These are phyloP conservation scores for Colletotrichum spinosum DNA, from an alignment of 2,329 filamentous ascomycete species.

Conservation along the genomic window DNA sequence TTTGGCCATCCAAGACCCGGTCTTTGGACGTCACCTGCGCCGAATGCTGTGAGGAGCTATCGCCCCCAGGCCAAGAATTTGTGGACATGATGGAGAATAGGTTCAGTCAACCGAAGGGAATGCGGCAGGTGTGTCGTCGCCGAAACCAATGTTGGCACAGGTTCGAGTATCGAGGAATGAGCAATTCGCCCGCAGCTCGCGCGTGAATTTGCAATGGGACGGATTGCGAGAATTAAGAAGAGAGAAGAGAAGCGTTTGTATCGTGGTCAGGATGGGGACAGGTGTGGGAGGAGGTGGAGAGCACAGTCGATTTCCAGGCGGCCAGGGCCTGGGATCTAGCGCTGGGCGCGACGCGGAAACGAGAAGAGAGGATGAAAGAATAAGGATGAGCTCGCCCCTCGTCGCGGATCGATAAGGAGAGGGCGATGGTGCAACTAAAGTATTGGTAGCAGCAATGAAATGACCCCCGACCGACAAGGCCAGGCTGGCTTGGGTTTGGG, in stretches of 20 bases:
- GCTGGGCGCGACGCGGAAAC: slow-evolving; percentile 30
- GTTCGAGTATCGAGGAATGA: background rate
- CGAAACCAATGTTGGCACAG: background rate
- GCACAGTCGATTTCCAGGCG: slow-evolving; percentile 26
- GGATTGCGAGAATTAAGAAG: slow-evolving; percentile 12
- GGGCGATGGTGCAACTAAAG: slow-evolving; percentile 25
- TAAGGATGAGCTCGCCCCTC: background rate
- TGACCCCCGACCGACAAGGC: slow-evolving; percentile 28
- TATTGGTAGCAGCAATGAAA: slow-evolving; percentile 29
- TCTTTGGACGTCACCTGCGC: slow-evolving; percentile 36
- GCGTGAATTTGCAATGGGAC: slow-evolving; percentile 18
- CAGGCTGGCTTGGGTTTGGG: slow-evolving; percentile 31
- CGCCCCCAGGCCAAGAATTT: slow-evolving; percentile 47
- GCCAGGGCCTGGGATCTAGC: slow-evolving; percentile 37
- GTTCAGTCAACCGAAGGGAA: slow-evolving; percentile 3
- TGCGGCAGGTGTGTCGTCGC: background rate
- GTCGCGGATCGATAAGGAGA: slow-evolving; percentile 11
- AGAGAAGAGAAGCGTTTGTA: slow-evolving; percentile 31
- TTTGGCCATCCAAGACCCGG: slow-evolving; percentile 46
- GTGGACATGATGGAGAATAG: slow-evolving; percentile 38
- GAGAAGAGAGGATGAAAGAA: slow-evolving; percentile 7
- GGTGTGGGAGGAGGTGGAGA: slow-evolving; percentile 28
- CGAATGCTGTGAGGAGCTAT: slow-evolving; percentile 43
- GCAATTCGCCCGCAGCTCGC: background rate
- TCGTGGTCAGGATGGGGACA: slow-evolving; percentile 25